Percentiles rank a stretch among this genome's conserved stretches.
Evolutionary conservation across 345 rosid genomes (phyloP).

Genomic region (Populus davidiana): DNA sequence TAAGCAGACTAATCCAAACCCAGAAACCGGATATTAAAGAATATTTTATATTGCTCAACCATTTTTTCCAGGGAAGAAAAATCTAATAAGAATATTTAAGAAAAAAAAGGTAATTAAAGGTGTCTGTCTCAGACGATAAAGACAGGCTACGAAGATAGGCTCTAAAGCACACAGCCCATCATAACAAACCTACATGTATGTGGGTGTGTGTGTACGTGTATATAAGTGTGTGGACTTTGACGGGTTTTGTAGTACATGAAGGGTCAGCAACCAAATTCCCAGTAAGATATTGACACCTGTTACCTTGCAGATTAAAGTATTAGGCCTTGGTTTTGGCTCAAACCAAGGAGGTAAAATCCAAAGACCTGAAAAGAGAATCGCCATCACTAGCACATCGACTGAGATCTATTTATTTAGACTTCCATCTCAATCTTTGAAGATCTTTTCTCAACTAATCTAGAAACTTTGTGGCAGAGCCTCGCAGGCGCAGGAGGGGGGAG

Average conservation of each 20-base stretch:
- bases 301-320: not conserved
- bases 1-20: too few species aligned
- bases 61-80: too few species aligned
- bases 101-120: not conserved
- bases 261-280: not conserved
- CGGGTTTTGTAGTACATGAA: not conserved
- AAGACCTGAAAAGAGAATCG: not conserved
- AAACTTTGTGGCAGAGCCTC: not conserved
- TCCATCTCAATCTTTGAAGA: not conserved
- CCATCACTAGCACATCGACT: not conserved
- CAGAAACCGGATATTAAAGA: too few species aligned
- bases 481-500: too few species aligned
- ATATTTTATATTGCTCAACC: too few species aligned
- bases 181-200: conserved; percentile 11
- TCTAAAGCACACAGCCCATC: conserved; percentile 25
- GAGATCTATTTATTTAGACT: not conserved
- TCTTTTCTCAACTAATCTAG: not conserved
- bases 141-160: conserved; percentile 9
- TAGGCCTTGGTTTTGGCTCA: not conserved
- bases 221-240: too few species aligned
- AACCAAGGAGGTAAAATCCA: not conserved
- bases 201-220: not conserved
- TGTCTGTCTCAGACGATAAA: not conserved
- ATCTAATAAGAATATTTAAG: too few species aligned
- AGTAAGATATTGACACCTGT: conserved; percentile 4